Percentiles rank a stretch among this genome's conserved stretches.
Conservation (phyloP, 2,329 filamentous ascomycete genomes). For the Apiospora hydei region DNA sequence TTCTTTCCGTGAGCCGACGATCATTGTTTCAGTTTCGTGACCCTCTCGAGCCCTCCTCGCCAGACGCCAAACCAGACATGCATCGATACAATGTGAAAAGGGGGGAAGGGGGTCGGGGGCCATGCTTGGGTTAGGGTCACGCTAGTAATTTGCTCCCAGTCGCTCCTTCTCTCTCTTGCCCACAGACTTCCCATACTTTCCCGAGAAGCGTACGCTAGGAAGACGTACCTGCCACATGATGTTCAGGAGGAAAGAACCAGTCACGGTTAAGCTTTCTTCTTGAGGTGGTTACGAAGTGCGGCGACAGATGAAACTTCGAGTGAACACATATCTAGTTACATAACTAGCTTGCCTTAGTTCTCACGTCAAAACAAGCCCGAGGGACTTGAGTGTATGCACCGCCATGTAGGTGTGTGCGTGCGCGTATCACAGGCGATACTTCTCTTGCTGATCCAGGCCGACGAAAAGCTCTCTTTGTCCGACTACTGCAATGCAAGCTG, state of each 20-base stretch:
- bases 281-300: background rate
- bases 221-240: background rate
- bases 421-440: background rate
- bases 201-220: background rate
- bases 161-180: background rate
- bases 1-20: background rate
- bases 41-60: background rate
- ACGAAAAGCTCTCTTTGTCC: background rate
- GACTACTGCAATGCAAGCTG: background rate
- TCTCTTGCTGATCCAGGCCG: background rate
- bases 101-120: background rate
- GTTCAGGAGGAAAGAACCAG: background rate
- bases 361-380: background rate
- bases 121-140: background rate
- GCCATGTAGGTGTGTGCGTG: background rate
- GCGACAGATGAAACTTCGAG: background rate
- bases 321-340: slow-evolving; percentile 9
- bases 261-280: background rate
- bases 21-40: background rate
- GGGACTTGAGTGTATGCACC: background rate
- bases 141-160: background rate
- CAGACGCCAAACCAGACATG: slow-evolving; percentile 5
- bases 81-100: background rate
- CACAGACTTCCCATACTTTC: background rate
- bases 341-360: background rate